These are phyloP conservation scores for Annulohypoxylon bovei DNA, from an alignment of 495 filamentous ascomycete species.

Conservation along the genomic window DNA sequence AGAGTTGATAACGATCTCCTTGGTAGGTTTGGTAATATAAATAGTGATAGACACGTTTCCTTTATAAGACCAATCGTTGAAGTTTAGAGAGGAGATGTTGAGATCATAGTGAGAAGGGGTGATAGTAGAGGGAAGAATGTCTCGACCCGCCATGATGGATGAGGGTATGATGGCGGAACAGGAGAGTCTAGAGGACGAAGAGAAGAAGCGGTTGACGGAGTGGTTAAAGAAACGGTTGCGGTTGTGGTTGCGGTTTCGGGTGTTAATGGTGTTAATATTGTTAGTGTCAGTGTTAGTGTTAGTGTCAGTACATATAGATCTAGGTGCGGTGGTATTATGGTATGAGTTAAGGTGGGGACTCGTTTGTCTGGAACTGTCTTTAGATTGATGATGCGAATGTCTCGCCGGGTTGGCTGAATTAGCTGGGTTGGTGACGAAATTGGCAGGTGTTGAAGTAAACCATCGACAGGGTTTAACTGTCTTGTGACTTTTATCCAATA, in stretches of 20 bases:
- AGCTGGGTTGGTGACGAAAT: slow-evolving; percentile 27
- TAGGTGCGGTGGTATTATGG: slow-evolving; percentile 7
- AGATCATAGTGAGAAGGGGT: slow-evolving; percentile 89
- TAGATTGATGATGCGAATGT: slow-evolving; percentile 37
- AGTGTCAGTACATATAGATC: neutral
- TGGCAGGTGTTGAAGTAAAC: slow-evolving; percentile 42
- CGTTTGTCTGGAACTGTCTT: slow-evolving; percentile 18
- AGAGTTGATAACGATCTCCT: slow-evolving; percentile 79
- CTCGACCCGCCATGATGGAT: slow-evolving; percentile 61
- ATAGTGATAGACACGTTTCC: slow-evolving; percentile 73
- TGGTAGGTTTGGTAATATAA: slow-evolving; percentile 69
- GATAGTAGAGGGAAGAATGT: slow-evolving; percentile 68
- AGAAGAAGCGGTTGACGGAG: slow-evolving; percentile 32
- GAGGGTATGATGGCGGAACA: slow-evolving; percentile 47
- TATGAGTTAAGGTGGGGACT: slow-evolving; percentile 31
- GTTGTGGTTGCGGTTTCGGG: neutral
- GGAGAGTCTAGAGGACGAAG: slow-evolving; percentile 36
- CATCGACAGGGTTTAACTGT: slow-evolving; percentile 23
- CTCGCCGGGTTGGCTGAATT: neutral
- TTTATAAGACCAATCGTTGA: slow-evolving; percentile 79
- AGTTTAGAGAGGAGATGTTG: slow-evolving; percentile 82
- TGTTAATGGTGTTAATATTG: neutral
- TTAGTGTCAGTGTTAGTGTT: neutral
- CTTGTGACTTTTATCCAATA: slow-evolving; percentile 29
- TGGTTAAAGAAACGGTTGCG: neutral